Evolutionary conservation across 148 eudicot genomes (phyloP).

Genomic region (Linanthus parryae): DNA sequence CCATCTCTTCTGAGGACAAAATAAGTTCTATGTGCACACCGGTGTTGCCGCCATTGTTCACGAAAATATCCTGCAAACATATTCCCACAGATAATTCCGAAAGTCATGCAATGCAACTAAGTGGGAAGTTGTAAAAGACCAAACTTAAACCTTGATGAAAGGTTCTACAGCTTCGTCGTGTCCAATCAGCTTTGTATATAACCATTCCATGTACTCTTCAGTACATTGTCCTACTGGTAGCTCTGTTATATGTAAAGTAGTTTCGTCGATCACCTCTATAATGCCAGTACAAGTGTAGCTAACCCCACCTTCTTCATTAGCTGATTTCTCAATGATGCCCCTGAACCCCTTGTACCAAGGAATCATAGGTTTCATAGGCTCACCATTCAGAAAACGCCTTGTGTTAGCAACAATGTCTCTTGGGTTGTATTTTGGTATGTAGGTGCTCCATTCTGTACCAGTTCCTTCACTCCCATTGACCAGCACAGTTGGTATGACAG

Average conservation of each 20-base stretch:
- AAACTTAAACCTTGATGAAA: slow-evolving; percentile 36
- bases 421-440: slow-evolving; percentile 74
- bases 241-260: slow-evolving; percentile 52
- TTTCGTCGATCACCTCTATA: slow-evolving; percentile 48
- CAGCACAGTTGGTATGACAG: slow-evolving; percentile 70
- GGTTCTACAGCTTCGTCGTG: slow-evolving; percentile 48
- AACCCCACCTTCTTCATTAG: slow-evolving; percentile 48
- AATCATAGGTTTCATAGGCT: slow-evolving; percentile 61
- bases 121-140: too few relatives aligned
- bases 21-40: slow-evolving; percentile 33
- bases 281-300: slow-evolving; percentile 58
- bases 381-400: slow-evolving; percentile 49
- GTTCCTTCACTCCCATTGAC: slow-evolving; percentile 97
- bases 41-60: slow-evolving; percentile 36
- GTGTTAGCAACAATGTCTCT: slow-evolving; percentile 64
- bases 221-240: slow-evolving; percentile 74
- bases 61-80: slow-evolving; percentile 38
- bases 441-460: slow-evolving; percentile 97
- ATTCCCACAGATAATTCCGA: not conserved
- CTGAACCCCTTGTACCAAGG: slow-evolving; percentile 86
- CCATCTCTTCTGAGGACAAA: slow-evolving; percentile 37
- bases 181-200: slow-evolving; percentile 32
- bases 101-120: not conserved
- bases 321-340: slow-evolving; percentile 56
- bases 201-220: slow-evolving; percentile 71